Base-by-base conservation (phyloP, 441 rosid genomes). In the Monsonia emarginata region DNA sequence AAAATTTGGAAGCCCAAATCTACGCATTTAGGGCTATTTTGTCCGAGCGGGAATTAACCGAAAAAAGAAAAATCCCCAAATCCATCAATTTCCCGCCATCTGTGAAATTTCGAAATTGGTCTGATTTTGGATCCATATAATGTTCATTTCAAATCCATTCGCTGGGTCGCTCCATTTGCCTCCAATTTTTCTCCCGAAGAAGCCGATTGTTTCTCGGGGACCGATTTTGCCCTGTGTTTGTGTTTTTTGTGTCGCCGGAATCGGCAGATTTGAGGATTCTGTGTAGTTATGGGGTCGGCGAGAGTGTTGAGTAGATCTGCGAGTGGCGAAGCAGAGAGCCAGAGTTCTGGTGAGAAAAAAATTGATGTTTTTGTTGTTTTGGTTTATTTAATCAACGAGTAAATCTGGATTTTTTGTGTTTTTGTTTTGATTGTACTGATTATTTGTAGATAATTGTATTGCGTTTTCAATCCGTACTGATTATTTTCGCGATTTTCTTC, bases 241-340 rank as follows among this genome's bases (percentile, higher is more conserved):
- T 1, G 58, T 44, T 44, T 25, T 14, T 8, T n/a, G 13, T 22
- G 63, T 56, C 24, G 32, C 63, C 24, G 46, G 61, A 66, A 38
- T 66, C 44, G 52, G 69, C n/a, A n/a, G 27, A 21, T 50, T 22
- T 8, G 26, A 6, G 59, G 19, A 9, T 22, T 1, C 22, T 52
- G 59, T 52, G 22, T 52, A 21, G 59, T 22, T 54, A 54, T 54
- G 59, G 59, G 59, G 14, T 54, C 59, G 28, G 59, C 59, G 59
- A 54, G 22, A 11, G 59, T 54, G 28, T 22, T 54, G n/a, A 24
- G 27, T 54, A 22, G 22, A 4, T 2, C 59, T 10, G 59, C 59
- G 8, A 54, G 30, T 24, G 59, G 22, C 14, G 59, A 3, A 54
- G 59, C 9, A 10, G n/a, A 54, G 1, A 54, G 13, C 25, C 59